Base-by-base conservation (phyloP, 2,329 filamentous ascomycete genomes). In the Beauveria sp. region DNA sequence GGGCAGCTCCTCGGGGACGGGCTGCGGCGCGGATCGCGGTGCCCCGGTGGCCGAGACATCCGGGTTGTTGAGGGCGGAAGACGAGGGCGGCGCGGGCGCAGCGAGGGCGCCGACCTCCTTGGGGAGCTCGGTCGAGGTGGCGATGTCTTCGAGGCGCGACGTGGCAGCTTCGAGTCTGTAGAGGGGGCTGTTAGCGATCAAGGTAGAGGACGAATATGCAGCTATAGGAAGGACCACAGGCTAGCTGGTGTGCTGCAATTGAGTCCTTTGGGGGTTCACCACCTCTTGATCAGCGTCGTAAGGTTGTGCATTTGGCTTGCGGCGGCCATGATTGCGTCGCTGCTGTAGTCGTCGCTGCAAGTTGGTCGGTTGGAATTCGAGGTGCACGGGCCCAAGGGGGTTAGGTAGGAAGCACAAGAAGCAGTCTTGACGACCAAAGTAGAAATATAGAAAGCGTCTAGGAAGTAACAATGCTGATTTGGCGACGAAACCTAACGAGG, bases 201-300 rank as follows among this genome's bases (percentile, higher is more conserved):
- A 45, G 48, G 34, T 14, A 49, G 7, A 9, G 12, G 31, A 22
- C 26, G 16, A 5, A 18, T 14, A 18, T n/a, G 12, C 16, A 53
- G 34, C 12, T 9, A 31, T 16, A 46, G 34, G 6, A 14, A 74
- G 67, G 62, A 65, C 14, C 52, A 24, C 34, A 14, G 8, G 42
- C 52, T 51, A 14, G 40, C 6, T 6, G 16, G 3, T 6, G 6
- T 28, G 31, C n/a, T 8, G 20, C 20, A 14, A 40, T 40, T 31
- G 20, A 3, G 28, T 40, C 5, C n/a, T 38, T 1, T 1, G 12
- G 18, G 14, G 18, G 10, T 20, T 26, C 9, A 38, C 9, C 84
- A 98, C 95, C 95, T 87, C 84, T 99, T 99, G 80, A 99, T 97
- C 71, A 99, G 85, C 60, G 95, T 99, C 42, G 92, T 96, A 65